These are phyloP conservation scores for Collariella sp. DNA, from an alignment of 495 filamentous ascomycete genomes.

Conservation along the genomic window DNA sequence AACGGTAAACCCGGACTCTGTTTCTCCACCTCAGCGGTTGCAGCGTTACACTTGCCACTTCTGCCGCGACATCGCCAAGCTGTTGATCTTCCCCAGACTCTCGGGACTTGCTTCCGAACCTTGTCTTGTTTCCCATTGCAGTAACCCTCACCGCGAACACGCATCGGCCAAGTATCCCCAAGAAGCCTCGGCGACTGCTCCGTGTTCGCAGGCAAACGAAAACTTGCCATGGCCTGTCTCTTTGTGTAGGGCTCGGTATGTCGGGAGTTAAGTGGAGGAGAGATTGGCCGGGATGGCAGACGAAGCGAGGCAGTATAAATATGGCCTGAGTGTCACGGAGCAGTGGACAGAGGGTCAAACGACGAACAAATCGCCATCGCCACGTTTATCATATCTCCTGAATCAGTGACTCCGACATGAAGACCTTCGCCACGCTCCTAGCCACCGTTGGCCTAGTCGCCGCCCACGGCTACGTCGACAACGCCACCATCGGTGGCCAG, in stretches of 20 bases:
- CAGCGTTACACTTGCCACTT: neutral
- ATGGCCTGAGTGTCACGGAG: neutral
- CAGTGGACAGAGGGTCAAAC: neutral
- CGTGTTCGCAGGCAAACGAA: neutral
- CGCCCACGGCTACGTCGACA: constrained; percentile 54
- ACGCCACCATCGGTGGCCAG: constrained; percentile 38
- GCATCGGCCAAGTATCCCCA: constrained; percentile 12
- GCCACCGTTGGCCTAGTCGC: constrained; percentile 45
- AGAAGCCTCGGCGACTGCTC: neutral
- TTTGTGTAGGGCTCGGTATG: too few species aligned
- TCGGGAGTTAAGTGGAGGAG: too few species aligned
- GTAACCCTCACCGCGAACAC: constrained; percentile 4
- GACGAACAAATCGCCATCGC: neutral
- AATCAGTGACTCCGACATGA: constrained; percentile 13
- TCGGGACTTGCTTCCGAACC: neutral
- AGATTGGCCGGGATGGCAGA: neutral
- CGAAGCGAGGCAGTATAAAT: neutral
- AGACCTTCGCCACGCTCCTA: constrained; percentile 33
- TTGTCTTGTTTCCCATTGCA: constrained; percentile 7
- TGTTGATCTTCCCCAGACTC: neutral
- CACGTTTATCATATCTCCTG: neutral
- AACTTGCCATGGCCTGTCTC: too few species aligned
- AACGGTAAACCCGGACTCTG: neutral
- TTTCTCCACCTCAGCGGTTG: neutral
- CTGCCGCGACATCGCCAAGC: constrained; percentile 7